Evolutionary conservation across 345 rosid species (phyloP), one percentile per base, ranked within the genome.

Genomic region (Lepidium sativum): DNA sequence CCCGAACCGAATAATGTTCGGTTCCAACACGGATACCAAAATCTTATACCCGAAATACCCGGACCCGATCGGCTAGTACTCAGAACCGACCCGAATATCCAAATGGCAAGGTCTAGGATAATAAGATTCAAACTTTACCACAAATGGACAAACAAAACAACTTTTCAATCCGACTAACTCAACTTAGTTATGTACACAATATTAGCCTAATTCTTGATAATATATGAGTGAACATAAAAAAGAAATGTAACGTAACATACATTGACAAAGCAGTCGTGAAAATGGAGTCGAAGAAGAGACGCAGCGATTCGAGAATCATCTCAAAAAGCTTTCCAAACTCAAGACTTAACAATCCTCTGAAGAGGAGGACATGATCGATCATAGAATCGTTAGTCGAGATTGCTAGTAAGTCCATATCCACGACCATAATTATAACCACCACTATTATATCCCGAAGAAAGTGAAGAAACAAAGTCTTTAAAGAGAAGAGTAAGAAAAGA

Each of bases 251-350:
- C 31, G 50, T 25, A 32, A 29, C 52, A 76, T 83, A 88, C 98
- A 67, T 88, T 84, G 23, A 91, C 90, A 23, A 91, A 82, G 57
- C 98, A 91, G 41, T 91, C 95, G 45, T 88, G 98, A 25, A 88
- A 88, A 72, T 88, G 95, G 65, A 91, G 60, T 2, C 96, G 86
- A 11, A 91, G 98, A 63, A 91, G 90, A 35, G 96, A 91, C 0
- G 98, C 98, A 43, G 88, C 88, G 8, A 91, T 82, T 75, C 98
- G 79, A 41, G 78, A 45, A 23, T 91, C 98, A 42, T 77, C 81
- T 73, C 29, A 68, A 35, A 79, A 64, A 73, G 95, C 96, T n/a
- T 62, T 68, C 83, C 76, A 61, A 65, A 91, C 95, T 15, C 87
- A 87, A 38, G 73, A 66, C 53, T 45, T 73, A 25, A 88, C 92